phyloP scores from a whole-genome alignment of 805 yeast genomes.

The Blastobotrys robertii region DNA sequence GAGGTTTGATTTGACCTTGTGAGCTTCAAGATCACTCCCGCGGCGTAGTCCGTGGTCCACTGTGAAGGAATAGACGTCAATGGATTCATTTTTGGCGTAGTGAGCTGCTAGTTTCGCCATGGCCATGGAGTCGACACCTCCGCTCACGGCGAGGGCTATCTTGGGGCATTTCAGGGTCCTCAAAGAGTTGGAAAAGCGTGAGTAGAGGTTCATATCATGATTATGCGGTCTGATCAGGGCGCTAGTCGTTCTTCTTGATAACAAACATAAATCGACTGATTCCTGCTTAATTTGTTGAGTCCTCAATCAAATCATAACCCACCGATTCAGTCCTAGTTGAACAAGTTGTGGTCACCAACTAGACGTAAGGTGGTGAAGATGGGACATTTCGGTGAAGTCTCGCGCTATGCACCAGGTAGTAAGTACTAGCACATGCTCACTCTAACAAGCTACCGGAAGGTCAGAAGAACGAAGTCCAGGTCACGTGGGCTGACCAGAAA shows the following conservation, averaged over 20 bases:
- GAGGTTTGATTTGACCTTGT: slow-evolving; percentile 23
- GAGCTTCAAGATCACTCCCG: slow-evolving; percentile 43
- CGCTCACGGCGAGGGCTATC: slow-evolving; percentile 55
- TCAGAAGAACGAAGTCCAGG: slow-evolving; percentile 34
- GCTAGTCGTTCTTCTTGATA: too few species aligned
- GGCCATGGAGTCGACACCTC: slow-evolving; percentile 78
- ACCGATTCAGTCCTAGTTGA: too few species aligned
- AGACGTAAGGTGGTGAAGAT: too few species aligned
- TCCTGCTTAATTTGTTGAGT: too few species aligned
- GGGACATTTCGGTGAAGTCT: too few species aligned
- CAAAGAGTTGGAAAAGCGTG: too few species aligned
- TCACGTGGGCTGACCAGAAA: slow-evolving; percentile 77
- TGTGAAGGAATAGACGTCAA: slow-evolving; percentile 42
- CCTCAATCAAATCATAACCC: too few species aligned
- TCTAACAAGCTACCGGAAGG: slow-evolving; percentile 14
- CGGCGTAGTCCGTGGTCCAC: slow-evolving; percentile 53
- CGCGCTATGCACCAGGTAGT: not conserved
- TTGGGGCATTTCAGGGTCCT: slow-evolving; percentile 2
- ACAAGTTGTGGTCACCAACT: too few species aligned
- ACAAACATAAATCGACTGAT: too few species aligned
- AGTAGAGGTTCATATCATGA: too few species aligned
- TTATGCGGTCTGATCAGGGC: too few species aligned
- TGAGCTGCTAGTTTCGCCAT: slow-evolving; percentile 41
- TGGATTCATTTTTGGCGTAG: slow-evolving; percentile 25
- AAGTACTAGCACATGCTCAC: not conserved